Evolutionary conservation across 2,329 filamentous ascomycete species (phyloP).

Genomic region (Ilyonectria robusta): DNA sequence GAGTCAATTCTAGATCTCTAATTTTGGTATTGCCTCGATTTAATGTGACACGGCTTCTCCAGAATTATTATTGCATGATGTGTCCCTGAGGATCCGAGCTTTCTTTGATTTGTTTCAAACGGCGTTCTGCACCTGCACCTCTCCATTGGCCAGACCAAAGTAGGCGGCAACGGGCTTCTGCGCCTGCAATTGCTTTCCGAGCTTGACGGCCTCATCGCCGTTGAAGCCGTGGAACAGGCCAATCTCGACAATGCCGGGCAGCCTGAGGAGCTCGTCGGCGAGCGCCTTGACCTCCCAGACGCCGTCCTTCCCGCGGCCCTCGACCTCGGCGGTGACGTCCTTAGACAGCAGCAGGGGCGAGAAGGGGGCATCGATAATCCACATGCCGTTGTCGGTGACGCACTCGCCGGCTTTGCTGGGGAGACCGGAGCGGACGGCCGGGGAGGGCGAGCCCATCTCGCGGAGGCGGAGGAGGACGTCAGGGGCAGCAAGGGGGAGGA

Average conservation of each 20-base stretch:
- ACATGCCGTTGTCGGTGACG: slow-evolving; percentile 71
- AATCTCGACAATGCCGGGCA: slow-evolving; percentile 91
- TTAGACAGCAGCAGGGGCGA: slow-evolving; percentile 75
- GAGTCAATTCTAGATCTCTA: neutral
- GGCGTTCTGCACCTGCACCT: slow-evolving; percentile 60
- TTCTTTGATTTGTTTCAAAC: slow-evolving; percentile 24
- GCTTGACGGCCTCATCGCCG: slow-evolving; percentile 72
- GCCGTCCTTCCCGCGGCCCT: slow-evolving; percentile 66
- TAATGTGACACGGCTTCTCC: neutral
- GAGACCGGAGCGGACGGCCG: slow-evolving; percentile 79
- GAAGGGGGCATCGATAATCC: slow-evolving; percentile 95
- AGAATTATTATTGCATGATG: slow-evolving; percentile 2
- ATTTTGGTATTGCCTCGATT: neutral
- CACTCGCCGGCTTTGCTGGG: slow-evolving; percentile 87
- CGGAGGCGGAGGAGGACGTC: slow-evolving; percentile 82
- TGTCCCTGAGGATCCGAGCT: slow-evolving; percentile 2
- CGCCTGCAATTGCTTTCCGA: slow-evolving; percentile 74
- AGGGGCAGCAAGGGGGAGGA: slow-evolving; percentile 86
- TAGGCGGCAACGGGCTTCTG: slow-evolving; percentile 96
- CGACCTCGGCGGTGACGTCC: slow-evolving; percentile 65
- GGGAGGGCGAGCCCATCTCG: slow-evolving; percentile 79
- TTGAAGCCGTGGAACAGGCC: slow-evolving; percentile 90
- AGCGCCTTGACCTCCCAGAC: slow-evolving; percentile 86
- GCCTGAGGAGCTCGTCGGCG: slow-evolving; percentile 80
- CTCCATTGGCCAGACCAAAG: slow-evolving; percentile 89